A percentile compares a stretch with the other conserved stretches of the same genome.
Evolutionary conservation across 108 stramenopile genomes (phyloP).

Genomic region (Nitzschia inconspicua): DNA sequence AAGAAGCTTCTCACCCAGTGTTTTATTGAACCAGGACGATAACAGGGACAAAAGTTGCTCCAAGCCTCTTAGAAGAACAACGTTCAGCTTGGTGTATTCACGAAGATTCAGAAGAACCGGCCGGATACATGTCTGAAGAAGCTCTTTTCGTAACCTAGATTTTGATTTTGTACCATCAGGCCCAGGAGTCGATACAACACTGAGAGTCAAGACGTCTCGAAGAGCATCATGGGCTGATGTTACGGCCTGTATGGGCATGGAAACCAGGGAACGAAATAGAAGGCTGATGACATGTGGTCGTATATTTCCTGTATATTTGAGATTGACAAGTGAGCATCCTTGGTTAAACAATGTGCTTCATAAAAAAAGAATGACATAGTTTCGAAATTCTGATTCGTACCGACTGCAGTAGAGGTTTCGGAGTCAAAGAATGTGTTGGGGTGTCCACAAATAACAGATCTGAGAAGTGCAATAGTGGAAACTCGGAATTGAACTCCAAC

Average conservation of each 20-base stretch:
- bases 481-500: constrained; percentile 73
- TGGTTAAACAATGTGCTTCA: not conserved
- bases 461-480: constrained; percentile 62
- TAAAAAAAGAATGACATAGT: not conserved
- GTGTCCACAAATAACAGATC: constrained; percentile 58
- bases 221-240: constrained; percentile 64
- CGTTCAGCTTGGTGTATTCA: constrained; percentile 71
- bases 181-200: constrained; percentile 27
- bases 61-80: constrained; percentile 66
- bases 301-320: constrained; percentile 54
- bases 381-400: not conserved
- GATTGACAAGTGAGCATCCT: not conserved
- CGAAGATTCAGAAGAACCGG: constrained; percentile 78
- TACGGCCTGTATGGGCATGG: constrained; percentile 49
- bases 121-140: constrained; percentile 81
- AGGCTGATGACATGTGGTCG: constrained; percentile 79
- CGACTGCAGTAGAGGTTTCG: constrained; percentile 55
- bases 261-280: constrained; percentile 79
- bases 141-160: constrained; percentile 71
- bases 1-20: constrained; percentile 79
- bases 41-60: constrained; percentile 67
- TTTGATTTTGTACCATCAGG: constrained; percentile 39
- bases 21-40: constrained; percentile 84
- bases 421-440: constrained; percentile 72
- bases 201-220: constrained; percentile 56